Base-by-base conservation (phyloP, 1,284 basidiomycete species). In the Puccinia novopanici region DNA sequence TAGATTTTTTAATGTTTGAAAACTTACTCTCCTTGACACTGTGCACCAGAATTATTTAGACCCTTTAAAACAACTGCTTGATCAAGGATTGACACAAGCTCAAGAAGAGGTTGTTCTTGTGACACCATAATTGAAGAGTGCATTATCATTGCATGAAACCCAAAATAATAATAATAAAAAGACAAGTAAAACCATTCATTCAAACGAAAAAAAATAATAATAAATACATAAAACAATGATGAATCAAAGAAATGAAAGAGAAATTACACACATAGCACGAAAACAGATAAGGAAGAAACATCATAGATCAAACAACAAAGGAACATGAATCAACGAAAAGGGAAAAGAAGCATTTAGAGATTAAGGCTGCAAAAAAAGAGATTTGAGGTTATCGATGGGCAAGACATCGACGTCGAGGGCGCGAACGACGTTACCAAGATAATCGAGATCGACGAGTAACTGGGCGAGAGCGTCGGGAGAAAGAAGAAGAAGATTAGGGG, bases 391-490 rank as follows among this genome's bases (percentile, higher is more conserved):
- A 59, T 91, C 91, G 52, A 95, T 86, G 50, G 90, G 90, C 1
- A 89, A 89, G 85, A 89, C 91, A 83, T 95, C 93, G 5, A 95
- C 92, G 84, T 95, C 94, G 73, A 98, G 88, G 30, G 94, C 94
- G 50, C 91, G 88, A n/a, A 95, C 92, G 57, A 98, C 94, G 84
- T 95, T 97, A 19, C 89, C 89, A 37, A 99, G 88, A 86, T 98
- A 97, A 34, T 90, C 91, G 77, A 99, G 86, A 86, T 98, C 96
- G 0, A 91, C 91, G 0, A 89, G 88, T n/a, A 99, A 88, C 85
- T 98, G 96, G 12, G 91, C 90, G 1, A 91, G 90, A 3, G 40
- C 37, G 45, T 63, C 65, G 27, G n/a, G 22, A 22, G 55, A 65
- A 40, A 30, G 59, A n/a, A 40, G 30, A 89, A 86, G 4, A 86